A percentile compares a stretch with the other conserved stretches of the same genome.
phyloP scores from a whole-genome alignment of 2,329 filamentous ascomycete species.

The Talaromyces sp. region DNA sequence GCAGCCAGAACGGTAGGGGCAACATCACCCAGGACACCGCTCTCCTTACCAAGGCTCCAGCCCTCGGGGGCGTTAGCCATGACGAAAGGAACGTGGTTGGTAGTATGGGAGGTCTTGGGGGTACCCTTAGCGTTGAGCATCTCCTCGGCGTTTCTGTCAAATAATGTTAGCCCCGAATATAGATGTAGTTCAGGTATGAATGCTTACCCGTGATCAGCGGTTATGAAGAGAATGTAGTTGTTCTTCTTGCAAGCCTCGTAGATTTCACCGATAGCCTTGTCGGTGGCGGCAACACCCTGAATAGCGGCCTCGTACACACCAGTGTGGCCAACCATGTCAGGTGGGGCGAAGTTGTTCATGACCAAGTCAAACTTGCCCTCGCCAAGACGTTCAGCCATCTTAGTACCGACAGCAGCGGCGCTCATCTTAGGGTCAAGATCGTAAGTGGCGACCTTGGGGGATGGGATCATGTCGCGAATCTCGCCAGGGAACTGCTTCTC shows the following conservation, averaged over 20 bases:
- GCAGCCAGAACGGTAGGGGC: constrained; percentile 88
- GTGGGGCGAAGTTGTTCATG: constrained; percentile 99
- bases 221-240: constrained; percentile 92
- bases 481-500: constrained; percentile 95
- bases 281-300: constrained; percentile 79
- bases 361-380: constrained; percentile 91
- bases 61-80: constrained; percentile 95
- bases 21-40: constrained; percentile 93
- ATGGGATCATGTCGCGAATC: constrained; percentile 89
- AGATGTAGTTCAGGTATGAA: background rate
- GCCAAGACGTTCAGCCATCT: constrained; percentile 81
- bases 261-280: constrained; percentile 90
- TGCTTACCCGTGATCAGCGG: constrained; percentile 82
- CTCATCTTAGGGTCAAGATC: constrained; percentile 96
- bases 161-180: constrained; percentile 22
- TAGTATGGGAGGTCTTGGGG: constrained; percentile 97
- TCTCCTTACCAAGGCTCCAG: constrained; percentile 80
- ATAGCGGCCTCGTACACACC: constrained; percentile 96
- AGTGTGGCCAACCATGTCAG: constrained; percentile 99
- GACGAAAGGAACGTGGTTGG: constrained; percentile 95
- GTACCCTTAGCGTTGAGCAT: constrained; percentile 97
- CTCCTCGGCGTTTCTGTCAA: constrained; percentile 81
- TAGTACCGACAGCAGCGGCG: constrained; percentile 83
- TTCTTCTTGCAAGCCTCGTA: constrained; percentile 93
- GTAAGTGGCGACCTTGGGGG: constrained; percentile 94